Percentiles rank a stretch among this genome's conserved stretches.
These are phyloP conservation scores for Linnemannia schmuckeri DNA, from an alignment of 192 early-diverging fungal genomes.

Conservation along the genomic window DNA sequence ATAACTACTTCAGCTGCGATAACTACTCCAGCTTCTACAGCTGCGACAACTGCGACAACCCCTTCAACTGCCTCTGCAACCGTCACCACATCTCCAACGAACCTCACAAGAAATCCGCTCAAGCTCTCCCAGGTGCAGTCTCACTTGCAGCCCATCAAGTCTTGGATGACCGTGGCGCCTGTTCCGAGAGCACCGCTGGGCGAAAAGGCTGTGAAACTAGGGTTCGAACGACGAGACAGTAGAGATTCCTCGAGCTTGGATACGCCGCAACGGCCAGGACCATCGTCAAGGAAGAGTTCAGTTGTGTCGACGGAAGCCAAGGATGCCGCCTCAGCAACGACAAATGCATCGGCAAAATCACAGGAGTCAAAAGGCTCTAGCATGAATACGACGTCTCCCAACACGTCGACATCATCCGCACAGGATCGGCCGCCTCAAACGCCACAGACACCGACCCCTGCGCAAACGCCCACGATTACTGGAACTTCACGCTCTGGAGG, in stretches of 20 bases:
- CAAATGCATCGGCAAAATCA: background rate
- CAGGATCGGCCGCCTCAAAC: constrained; percentile 31
- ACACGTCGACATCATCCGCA: background rate
- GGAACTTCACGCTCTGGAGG: constrained; percentile 7
- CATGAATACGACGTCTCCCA: background rate
- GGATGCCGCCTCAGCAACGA: background rate
- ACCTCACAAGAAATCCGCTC: constrained; percentile 18
- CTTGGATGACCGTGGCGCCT: constrained; percentile 48
- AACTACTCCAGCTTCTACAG: background rate
- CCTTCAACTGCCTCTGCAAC: background rate
- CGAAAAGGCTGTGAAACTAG: constrained; percentile 19
- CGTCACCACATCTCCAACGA: background rate
- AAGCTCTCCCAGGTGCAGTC: constrained; percentile 44
- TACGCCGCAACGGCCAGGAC: constrained; percentile 8
- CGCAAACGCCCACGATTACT: constrained; percentile 32
- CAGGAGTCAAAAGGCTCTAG: background rate
- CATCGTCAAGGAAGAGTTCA: constrained; percentile 36
- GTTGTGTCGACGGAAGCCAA: constrained; percentile 16
- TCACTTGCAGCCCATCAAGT: constrained; percentile 43
- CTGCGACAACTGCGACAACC: background rate
- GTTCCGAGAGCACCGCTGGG: constrained; percentile 18
- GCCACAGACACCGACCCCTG: constrained; percentile 44
- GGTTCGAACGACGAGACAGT: constrained; percentile 24
- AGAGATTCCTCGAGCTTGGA: constrained; percentile 20
- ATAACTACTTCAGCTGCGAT: background rate